Evolutionary conservation across 1,139 yeast species (phyloP).

Genomic region (Geotrichum fermentans): DNA sequence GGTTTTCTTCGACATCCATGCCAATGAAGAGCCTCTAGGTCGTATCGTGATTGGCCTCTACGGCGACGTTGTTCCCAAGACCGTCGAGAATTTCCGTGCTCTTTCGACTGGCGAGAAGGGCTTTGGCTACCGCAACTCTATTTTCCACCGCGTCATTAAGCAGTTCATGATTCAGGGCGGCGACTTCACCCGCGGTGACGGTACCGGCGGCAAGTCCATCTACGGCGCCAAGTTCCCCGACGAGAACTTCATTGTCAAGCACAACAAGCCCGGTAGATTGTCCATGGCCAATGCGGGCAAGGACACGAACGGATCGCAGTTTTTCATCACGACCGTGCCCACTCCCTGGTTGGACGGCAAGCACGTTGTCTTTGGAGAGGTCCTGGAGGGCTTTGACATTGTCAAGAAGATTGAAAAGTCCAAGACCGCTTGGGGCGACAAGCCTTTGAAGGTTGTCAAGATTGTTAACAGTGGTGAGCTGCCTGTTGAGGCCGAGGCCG

Average conservation of each 20-base stretch:
- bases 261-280: conserved; percentile 64
- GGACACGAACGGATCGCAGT: conserved; percentile 94
- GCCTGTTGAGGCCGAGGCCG: conserved; percentile 24
- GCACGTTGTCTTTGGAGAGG: conserved; percentile 96
- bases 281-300: conserved; percentile 97
- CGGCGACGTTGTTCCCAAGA: conserved; percentile 87
- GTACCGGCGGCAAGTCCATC: conserved; percentile 94
- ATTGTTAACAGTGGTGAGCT: conserved; percentile 79
- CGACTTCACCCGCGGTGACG: conserved; percentile 88
- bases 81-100: conserved; percentile 73
- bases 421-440: conserved; percentile 68
- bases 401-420: conserved; percentile 71
- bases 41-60: conserved; percentile 74
- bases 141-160: conserved; percentile 93
- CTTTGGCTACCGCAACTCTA: conserved; percentile 73
- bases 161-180: conserved; percentile 97
- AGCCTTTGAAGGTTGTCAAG: conserved; percentile 60
- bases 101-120: conserved; percentile 77
- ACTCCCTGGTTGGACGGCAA: conserved; percentile 91
- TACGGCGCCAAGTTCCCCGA: conserved; percentile 85
- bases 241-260: conserved; percentile 79
- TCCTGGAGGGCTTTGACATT: conserved; percentile 76
- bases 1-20: conserved; percentile 81
- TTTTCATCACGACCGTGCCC: conserved; percentile 88
- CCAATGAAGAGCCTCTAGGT: conserved; percentile 68